These are phyloP conservation scores for Leccinum ochraceum DNA, from an alignment of 768 basidiomycete genomes.

Conservation along the genomic window DNA sequence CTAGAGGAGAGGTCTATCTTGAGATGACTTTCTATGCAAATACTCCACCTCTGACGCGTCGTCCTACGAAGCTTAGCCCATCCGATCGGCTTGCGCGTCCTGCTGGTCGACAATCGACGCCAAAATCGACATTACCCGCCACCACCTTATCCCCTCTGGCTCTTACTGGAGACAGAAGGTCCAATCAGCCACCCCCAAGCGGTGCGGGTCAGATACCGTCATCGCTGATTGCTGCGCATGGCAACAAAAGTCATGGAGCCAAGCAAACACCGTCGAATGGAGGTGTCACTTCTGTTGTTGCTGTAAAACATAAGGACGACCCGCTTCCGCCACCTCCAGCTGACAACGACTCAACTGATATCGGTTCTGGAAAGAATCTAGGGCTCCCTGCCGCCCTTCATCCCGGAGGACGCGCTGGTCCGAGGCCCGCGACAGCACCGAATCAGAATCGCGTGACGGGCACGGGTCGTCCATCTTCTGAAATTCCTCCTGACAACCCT, in stretches of 20 bases:
- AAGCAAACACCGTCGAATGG: constrained; percentile 8
- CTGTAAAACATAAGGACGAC: constrained; percentile 27
- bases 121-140: constrained; percentile 17
- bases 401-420: constrained; percentile 33
- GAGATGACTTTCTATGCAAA: constrained; percentile 93
- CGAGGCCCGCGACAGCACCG: constrained; percentile 21
- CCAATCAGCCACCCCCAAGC: constrained; percentile 5
- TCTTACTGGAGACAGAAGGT: constrained; percentile 10
- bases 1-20: constrained; percentile 84
- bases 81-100: constrained; percentile 54
- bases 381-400: constrained; percentile 45
- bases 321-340: constrained; percentile 45
- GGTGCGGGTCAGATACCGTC: constrained; percentile 17
- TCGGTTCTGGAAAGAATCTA: constrained; percentile 20
- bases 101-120: constrained; percentile 20
- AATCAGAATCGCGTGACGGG: constrained; percentile 15
- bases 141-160: neutral
- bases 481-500: constrained; percentile 7
- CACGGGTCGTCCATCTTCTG: constrained; percentile 11
- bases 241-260: constrained; percentile 9
- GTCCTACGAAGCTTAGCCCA: constrained; percentile 54
- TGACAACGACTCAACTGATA: constrained; percentile 22
- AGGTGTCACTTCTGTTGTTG: constrained; percentile 6
- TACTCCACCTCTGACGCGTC: constrained; percentile 52
- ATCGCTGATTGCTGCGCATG: constrained; percentile 27